These are phyloP conservation scores for Sporobolomyces pararoseus DNA, from an alignment of 768 basidiomycete genomes.

Conservation along the genomic window DNA sequence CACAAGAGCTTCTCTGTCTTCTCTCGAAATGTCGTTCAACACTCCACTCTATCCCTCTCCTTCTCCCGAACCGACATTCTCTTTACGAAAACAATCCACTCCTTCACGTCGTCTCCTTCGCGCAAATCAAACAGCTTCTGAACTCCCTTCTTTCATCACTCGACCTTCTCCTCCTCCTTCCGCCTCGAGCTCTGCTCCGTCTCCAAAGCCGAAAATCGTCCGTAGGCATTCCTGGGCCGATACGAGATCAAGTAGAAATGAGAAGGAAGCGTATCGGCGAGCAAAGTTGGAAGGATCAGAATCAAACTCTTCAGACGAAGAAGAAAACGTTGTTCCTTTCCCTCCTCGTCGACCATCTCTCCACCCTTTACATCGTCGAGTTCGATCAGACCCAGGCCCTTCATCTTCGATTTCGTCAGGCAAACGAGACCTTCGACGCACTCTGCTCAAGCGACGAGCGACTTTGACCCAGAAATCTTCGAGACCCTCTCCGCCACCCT, in stretches of 20 bases:
- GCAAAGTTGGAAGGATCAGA: not conserved
- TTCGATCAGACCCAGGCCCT: conserved; percentile 6
- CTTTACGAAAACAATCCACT: too few relatives aligned
- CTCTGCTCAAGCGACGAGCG: conserved; percentile 9
- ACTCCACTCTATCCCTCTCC: not conserved
- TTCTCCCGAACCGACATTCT: not conserved
- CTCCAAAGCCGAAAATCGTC: not conserved
- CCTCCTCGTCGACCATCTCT: not conserved
- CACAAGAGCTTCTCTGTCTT: not conserved
- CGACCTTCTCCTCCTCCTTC: not conserved
- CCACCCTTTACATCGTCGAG: not conserved
- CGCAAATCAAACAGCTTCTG: not conserved
- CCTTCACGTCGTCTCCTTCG: not conserved
- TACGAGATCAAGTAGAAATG: not conserved
- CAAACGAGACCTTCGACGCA: conserved; percentile 6
- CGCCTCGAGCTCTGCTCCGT: too few relatives aligned
- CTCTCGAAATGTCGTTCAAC: not conserved
- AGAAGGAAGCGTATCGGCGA: too few relatives aligned
- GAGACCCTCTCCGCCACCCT: not conserved
- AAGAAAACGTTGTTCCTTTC: not conserved
- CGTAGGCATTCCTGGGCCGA: conserved; percentile 1
- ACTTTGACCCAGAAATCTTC: not conserved
- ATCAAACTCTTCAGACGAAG: not conserved
- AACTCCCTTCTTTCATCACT: not conserved
- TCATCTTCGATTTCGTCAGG: not conserved